These are phyloP conservation scores for Sporormia fimetaria DNA, from an alignment of 495 filamentous ascomycete species.

Conservation along the genomic window DNA sequence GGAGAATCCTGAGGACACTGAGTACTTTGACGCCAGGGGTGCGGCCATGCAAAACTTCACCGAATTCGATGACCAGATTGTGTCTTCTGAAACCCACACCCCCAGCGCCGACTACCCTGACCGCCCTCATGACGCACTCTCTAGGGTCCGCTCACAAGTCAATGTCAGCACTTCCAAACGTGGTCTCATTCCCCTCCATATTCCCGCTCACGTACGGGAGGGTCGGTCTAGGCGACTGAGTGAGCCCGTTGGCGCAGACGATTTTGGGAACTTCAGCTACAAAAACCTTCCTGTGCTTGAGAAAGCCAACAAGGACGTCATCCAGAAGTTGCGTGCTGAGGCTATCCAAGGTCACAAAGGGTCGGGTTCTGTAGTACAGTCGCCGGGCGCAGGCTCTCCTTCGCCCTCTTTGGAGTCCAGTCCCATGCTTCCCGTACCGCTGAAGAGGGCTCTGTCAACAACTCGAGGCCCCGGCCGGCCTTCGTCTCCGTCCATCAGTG, in stretches of 20 bases:
- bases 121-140: constrained; percentile 87
- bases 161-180: constrained; percentile 60
- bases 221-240: constrained; percentile 77
- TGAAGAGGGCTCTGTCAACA: constrained; percentile 74
- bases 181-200: constrained; percentile 85
- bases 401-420: constrained; percentile 72
- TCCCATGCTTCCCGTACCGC: constrained; percentile 64
- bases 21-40: constrained; percentile 91
- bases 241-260: constrained; percentile 77
- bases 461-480: constrained; percentile 65
- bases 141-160: constrained; percentile 75
- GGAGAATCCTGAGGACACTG: constrained; percentile 92
- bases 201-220: constrained; percentile 89
- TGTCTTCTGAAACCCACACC: constrained; percentile 48
- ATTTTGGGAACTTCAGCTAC: constrained; percentile 93
- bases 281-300: constrained; percentile 95
- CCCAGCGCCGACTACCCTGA: constrained; percentile 63
- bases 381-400: constrained; percentile 39
- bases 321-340: constrained; percentile 86
- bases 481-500: constrained; percentile 71
- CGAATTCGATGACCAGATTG: constrained; percentile 81
- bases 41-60: constrained; percentile 81
- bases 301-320: constrained; percentile 97
- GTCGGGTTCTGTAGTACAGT: constrained; percentile 26
- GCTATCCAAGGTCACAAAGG: constrained; percentile 40